A percentile compares a stretch with the other conserved stretches of the same genome.
Evolutionary conservation across 345 rosid species (phyloP).

Genomic region (Excoecaria agallocha): DNA sequence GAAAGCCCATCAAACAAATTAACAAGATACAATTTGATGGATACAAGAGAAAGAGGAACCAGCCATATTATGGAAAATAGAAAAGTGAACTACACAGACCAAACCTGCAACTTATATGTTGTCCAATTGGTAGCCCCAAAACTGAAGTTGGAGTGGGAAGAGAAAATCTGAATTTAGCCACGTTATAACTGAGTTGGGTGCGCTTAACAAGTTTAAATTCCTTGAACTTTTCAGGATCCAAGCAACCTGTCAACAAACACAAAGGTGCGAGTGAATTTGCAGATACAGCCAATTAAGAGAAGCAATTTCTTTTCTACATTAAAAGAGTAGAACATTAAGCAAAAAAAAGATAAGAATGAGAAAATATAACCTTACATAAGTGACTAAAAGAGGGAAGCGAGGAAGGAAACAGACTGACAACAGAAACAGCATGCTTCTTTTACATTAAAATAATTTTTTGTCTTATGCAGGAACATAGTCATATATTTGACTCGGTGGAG

Average conservation of each 20-base stretch:
- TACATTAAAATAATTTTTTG: not conserved
- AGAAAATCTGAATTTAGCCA: constrained; percentile 46
- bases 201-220: constrained; percentile 47
- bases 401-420: not conserved
- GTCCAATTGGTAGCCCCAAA: constrained; percentile 55
- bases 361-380: not conserved
- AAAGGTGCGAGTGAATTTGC: constrained; percentile 5
- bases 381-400: not conserved
- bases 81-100: not conserved
- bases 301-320: not conserved
- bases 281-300: not conserved
- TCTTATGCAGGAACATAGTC: not conserved
- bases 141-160: constrained; percentile 47
- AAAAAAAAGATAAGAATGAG: not conserved
- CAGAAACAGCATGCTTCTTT: not conserved
- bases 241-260: constrained; percentile 32
- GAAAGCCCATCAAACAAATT: not conserved
- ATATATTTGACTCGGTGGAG: no score
- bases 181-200: constrained; percentile 46
- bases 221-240: constrained; percentile 46
- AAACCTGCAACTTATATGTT: constrained; percentile 57
- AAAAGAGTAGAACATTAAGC: not conserved
- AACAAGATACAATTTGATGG: not conserved
- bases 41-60: not conserved
- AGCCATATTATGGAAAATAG: not conserved